phyloP scores from a whole-genome alignment of 768 basidiomycete species.

The Podaxis pistillaris region DNA sequence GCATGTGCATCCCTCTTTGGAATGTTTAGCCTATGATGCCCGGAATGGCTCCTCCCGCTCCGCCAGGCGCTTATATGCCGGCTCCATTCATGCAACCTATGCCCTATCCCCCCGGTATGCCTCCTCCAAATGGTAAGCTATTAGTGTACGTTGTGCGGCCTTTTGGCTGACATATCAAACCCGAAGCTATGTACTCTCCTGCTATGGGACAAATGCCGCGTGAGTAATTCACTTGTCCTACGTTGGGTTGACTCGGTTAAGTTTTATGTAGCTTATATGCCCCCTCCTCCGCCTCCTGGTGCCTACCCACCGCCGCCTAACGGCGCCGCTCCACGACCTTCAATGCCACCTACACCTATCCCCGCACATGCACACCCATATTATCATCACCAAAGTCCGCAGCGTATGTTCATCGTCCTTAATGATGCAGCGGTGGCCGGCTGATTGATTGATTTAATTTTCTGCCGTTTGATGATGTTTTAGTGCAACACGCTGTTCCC shows the following conservation, averaged over 20 bases:
- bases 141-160: slow-evolving; percentile 1
- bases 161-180: slow-evolving; percentile 2
- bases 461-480: slow-evolving; percentile 6
- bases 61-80: slow-evolving; percentile 78
- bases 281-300: slow-evolving; percentile 67
- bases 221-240: slow-evolving; percentile 36
- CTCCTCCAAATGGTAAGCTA: slow-evolving; percentile 68
- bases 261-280: slow-evolving; percentile 62
- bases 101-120: slow-evolving; percentile 79
- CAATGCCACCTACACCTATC: slow-evolving; percentile 91
- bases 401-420: slow-evolving; percentile 48
- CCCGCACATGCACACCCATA: slow-evolving; percentile 85
- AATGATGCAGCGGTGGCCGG: not conserved
- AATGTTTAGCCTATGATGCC: slow-evolving; percentile 75
- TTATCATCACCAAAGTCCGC: slow-evolving; percentile 82
- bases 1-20: not conserved
- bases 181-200: slow-evolving; percentile 76
- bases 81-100: slow-evolving; percentile 83
- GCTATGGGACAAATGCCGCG: slow-evolving; percentile 88
- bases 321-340: slow-evolving; percentile 75
- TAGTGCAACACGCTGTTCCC: slow-evolving; percentile 84
- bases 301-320: slow-evolving; percentile 78
- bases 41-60: slow-evolving; percentile 75
- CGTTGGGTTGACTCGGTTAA: slow-evolving; percentile 8
- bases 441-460: not conserved